Evolutionary conservation across 2,329 filamentous ascomycete species (phyloP).

Genomic region (Exophiala sp.): DNA sequence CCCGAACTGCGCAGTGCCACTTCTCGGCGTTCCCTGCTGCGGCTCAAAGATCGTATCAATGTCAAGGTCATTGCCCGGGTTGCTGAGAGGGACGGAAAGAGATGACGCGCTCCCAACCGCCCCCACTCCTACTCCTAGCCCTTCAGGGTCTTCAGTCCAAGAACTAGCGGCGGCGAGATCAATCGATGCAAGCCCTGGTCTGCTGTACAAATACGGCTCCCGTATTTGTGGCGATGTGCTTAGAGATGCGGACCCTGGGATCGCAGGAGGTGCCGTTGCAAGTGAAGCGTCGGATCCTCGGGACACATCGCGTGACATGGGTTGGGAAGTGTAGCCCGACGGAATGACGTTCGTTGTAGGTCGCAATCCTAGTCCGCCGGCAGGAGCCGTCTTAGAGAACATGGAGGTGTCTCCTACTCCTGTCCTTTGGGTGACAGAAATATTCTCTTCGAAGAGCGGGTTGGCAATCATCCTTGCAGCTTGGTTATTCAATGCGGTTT

Average conservation of each 20-base stretch:
- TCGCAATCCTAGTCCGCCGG: constrained; percentile 2
- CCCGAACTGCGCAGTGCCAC: constrained; percentile 12
- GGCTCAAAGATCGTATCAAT: constrained; percentile 8
- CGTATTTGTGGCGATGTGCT: constrained; percentile 17
- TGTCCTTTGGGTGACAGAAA: constrained; percentile 11
- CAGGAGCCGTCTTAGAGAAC: not conserved
- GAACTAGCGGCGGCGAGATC: constrained; percentile 12
- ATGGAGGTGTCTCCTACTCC: not conserved
- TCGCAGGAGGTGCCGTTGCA: constrained; percentile 25
- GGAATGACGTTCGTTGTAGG: constrained; percentile 16
- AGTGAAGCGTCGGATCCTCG: constrained; percentile 28
- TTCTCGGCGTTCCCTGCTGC: constrained; percentile 5
- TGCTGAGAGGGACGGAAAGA: not conserved
- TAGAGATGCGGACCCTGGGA: constrained; percentile 11
- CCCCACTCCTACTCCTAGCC: not conserved
- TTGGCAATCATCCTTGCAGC: constrained; percentile 6
- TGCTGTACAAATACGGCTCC: constrained; percentile 17
- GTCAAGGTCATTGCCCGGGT: no score
- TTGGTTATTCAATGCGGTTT: constrained; percentile 21
- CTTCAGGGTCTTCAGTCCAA: constrained; percentile 6
- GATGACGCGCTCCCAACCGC: no score
- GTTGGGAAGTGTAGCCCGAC: constrained; percentile 30
- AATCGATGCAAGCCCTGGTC: constrained; percentile 14
- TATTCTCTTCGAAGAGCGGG: constrained; percentile 19
- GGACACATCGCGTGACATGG: constrained; percentile 31